Base-by-base conservation (phyloP, 176 grass and related monocot species). In the Aechmea fasciata region DNA sequence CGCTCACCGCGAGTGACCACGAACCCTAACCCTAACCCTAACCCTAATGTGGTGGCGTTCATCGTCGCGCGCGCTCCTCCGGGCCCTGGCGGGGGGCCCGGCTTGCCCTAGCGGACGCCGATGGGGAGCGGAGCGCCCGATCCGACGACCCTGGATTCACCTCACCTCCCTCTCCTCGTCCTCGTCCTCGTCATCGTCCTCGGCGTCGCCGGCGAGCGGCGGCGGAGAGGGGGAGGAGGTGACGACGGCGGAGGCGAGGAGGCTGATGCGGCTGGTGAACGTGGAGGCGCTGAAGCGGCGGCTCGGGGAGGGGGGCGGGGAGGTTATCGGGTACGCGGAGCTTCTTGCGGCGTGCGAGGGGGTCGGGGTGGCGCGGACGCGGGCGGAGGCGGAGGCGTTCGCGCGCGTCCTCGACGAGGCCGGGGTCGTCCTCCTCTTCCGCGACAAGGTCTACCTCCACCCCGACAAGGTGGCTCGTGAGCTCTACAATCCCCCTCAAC, bases 361-460 rank as follows among this genome's bases (percentile, higher is more conserved):
- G 64, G 62, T 82, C 23, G 88, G 83, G 3, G 77, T 85, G 1
- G 88, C 80, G 15, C 71, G 83, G 49, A 81, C 88, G 13, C 77
- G 23, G 55, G 67, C 41, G 50, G 88, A 87, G 19, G 88, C 88
- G 24, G 75, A 70, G 49, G 67, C 64, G 74, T 79, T 87, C 66
- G 76, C 67, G 41, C 79, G 63, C 13, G 66, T 69, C 49, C 49
- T 83, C 76, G 89, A 91, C 11, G 79, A 80, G 0, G 76, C 89
- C 26, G 85, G 85, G 66, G 69, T 91, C 79, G 64, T 88, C 24
- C 79, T 91, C 18, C 79, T 91, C 48, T 85, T 91, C 61, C 51
- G 89, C 8, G 89, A 88, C 67, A 91, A 83, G 77, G 89, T 85
- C 8, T 87, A 88, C 71, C 85, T 91, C 25, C 85, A 87, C 66